A percentile compares a stretch with the other conserved stretches of the same genome.
These are phyloP conservation scores for Phytomonas francai DNA, from an alignment of 208 protist species.

Conservation along the genomic window DNA sequence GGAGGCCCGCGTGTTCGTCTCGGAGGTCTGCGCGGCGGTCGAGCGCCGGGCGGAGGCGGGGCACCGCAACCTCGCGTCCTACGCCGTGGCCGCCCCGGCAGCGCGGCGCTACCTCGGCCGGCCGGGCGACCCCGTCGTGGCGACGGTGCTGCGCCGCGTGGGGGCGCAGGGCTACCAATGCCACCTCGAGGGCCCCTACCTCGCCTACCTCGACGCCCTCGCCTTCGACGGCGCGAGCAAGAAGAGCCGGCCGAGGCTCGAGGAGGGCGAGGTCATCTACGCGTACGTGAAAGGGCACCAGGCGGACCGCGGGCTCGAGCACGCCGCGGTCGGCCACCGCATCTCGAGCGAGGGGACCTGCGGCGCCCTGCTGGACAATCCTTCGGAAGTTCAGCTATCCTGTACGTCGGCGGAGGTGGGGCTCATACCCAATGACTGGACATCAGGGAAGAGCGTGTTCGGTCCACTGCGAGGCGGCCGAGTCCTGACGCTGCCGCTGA, in stretches of 20 bases:
- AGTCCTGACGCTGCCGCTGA: constrained; percentile 50
- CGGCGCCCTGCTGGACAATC: neutral
- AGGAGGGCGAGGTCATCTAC: constrained; percentile 74
- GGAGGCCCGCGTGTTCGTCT: constrained; percentile 22
- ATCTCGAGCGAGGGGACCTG: constrained; percentile 3
- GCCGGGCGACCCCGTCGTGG: constrained; percentile 65
- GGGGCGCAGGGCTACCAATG: constrained; percentile 55
- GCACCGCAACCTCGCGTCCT: constrained; percentile 22
- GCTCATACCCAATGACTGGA: constrained; percentile 75
- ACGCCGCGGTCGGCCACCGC: neutral
- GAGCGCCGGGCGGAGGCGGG: constrained; percentile 17
- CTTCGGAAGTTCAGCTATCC: constrained; percentile 53
- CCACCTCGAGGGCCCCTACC: constrained; percentile 35
- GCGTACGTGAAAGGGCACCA: constrained; percentile 44
- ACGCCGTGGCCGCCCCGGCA: constrained; percentile 41
- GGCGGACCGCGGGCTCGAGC: neutral
- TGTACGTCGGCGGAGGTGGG: constrained; percentile 69
- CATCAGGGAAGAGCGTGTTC: constrained; percentile 68
- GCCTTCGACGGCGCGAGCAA: constrained; percentile 85
- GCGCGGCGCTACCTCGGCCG: constrained; percentile 45
- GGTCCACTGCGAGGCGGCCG: constrained; percentile 62
- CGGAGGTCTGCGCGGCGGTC: constrained; percentile 56
- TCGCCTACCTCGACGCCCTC: constrained; percentile 58
- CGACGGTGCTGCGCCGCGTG: constrained; percentile 40
- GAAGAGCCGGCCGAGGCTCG: constrained; percentile 52